Conservation (phyloP, 768 basidiomycete genomes). For the Mycena olivaceomarginata region DNA sequence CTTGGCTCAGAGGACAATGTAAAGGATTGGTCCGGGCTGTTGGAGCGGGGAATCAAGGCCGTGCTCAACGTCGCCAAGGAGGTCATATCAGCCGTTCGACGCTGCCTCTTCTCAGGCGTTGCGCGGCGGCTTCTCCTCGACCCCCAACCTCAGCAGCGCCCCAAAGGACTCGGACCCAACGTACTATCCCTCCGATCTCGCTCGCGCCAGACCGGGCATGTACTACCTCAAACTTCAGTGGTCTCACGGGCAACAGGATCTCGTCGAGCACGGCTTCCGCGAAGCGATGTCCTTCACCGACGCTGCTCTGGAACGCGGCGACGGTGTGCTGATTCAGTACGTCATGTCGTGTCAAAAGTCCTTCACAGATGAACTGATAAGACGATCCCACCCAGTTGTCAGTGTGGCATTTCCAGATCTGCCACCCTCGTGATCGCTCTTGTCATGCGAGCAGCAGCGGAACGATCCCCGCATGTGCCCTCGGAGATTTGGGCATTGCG, state of each 20-base stretch:
- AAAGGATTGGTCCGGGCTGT: constrained; percentile 84
- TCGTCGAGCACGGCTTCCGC: constrained; percentile 87
- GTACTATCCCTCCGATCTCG: constrained; percentile 80
- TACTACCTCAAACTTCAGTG: constrained; percentile 93
- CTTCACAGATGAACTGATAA: constrained; percentile 36
- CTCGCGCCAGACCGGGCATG: constrained; percentile 84
- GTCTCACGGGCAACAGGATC: constrained; percentile 96
- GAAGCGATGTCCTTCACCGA: constrained; percentile 90
- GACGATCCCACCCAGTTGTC: constrained; percentile 75
- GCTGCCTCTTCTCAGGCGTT: constrained; percentile 64
- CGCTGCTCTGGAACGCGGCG: constrained; percentile 82
- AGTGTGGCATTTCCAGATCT: constrained; percentile 94
- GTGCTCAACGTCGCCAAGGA: constrained; percentile 97
- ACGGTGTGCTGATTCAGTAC: constrained; percentile 91
- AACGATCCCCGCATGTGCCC: constrained; percentile 78
- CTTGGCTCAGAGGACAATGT: constrained; percentile 96
- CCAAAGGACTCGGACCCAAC: constrained; percentile 63
- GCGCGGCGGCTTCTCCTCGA: constrained; percentile 78
- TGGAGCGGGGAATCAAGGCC: constrained; percentile 83
- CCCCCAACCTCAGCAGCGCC: constrained; percentile 74
- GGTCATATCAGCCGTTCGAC: constrained; percentile 85
- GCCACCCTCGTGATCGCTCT: constrained; percentile 94
- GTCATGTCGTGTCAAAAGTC: constrained; percentile 57
- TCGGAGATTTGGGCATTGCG: constrained; percentile 86
- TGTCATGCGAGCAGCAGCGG: constrained; percentile 94